Evolutionary conservation across 1,284 basidiomycete species (phyloP).

Genomic region (Rhodotorula sp.): DNA sequence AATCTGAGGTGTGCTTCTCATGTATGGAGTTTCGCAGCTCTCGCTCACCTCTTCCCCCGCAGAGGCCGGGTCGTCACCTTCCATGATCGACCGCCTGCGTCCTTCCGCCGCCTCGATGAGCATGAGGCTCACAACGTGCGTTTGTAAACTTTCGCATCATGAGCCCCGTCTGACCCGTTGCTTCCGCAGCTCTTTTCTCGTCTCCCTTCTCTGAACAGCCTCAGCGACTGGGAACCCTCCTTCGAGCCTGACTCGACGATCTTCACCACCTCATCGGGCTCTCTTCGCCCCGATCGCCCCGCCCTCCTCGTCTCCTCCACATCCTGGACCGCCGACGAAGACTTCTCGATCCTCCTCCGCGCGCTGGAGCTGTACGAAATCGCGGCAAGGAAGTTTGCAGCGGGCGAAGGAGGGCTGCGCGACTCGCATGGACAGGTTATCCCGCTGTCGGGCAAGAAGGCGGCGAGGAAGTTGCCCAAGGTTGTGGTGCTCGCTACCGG

Average conservation of each 20-base stretch:
- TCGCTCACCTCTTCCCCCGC: not conserved
- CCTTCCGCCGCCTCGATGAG: conserved; percentile 68
- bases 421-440: not conserved
- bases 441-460: conserved; percentile 47
- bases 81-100: conserved; percentile 80
- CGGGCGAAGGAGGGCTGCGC: not conserved
- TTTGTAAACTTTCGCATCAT: not conserved
- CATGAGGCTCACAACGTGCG: conserved; percentile 71
- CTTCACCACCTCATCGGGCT: conserved; percentile 42
- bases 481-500: conserved; percentile 86
- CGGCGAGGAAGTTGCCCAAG: conserved; percentile 72
- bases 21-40: not conserved
- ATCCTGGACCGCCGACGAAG: conserved; percentile 97
- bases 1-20: conserved; percentile 62
- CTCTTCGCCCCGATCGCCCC: conserved; percentile 66
- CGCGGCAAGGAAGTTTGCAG: conserved; percentile 47
- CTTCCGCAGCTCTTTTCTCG: conserved; percentile 59
- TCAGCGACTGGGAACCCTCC: conserved; percentile 33
- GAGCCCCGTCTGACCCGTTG: not conserved
- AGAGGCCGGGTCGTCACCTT: conserved; percentile 77
- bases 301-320: conserved; percentile 89
- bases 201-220: conserved; percentile 46
- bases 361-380: conserved; percentile 70
- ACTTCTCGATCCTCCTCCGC: conserved; percentile 77
- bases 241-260: conserved; percentile 34